Conservation (phyloP, 1,139 yeast species). For the Blastobotrys niveus region DNA sequence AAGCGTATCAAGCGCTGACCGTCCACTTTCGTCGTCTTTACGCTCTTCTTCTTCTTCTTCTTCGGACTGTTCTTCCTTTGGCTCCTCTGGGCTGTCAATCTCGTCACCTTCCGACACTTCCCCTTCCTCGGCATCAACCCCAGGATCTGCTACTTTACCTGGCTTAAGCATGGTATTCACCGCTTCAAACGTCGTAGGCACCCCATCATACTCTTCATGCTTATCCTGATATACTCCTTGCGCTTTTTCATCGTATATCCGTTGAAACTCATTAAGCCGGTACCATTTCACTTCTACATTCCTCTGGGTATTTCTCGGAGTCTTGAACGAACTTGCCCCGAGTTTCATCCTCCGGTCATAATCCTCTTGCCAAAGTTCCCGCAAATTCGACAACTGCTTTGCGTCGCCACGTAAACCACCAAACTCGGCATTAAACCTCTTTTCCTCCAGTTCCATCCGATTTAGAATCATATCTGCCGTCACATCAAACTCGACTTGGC, state of each 20-base stretch:
- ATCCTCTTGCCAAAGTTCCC: slow-evolving; percentile 58
- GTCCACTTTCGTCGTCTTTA: no score
- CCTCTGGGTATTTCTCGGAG: slow-evolving; percentile 9
- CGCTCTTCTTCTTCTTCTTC: not conserved
- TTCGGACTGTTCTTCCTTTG: not conserved
- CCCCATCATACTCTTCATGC: not conserved
- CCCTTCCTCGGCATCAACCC: not conserved
- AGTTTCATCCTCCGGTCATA: slow-evolving; percentile 42
- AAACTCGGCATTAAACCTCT: not conserved
- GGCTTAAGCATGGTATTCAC: slow-evolving; percentile 13
- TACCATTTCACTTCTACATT: slow-evolving; percentile 3
- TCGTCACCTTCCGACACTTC: not conserved
- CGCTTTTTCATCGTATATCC: not conserved
- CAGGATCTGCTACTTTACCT: not conserved
- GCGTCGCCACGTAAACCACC: not conserved
- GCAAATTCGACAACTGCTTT: slow-evolving; percentile 52
- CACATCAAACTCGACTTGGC: slow-evolving; percentile 66
- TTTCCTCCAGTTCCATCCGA: slow-evolving; percentile 30
- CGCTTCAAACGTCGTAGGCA: slow-evolving; percentile 28
- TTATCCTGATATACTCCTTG: not conserved
- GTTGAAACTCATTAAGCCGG: slow-evolving; percentile 1
- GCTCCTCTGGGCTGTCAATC: not conserved
- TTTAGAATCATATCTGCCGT: slow-evolving; percentile 55
- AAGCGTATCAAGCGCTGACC: not conserved
- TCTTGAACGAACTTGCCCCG: slow-evolving; percentile 1